Evolutionary conservation across 2,329 filamentous ascomycete genomes (phyloP), one percentile per base, ranked within the genome.

Genomic region (Talaromyces islandicus): DNA sequence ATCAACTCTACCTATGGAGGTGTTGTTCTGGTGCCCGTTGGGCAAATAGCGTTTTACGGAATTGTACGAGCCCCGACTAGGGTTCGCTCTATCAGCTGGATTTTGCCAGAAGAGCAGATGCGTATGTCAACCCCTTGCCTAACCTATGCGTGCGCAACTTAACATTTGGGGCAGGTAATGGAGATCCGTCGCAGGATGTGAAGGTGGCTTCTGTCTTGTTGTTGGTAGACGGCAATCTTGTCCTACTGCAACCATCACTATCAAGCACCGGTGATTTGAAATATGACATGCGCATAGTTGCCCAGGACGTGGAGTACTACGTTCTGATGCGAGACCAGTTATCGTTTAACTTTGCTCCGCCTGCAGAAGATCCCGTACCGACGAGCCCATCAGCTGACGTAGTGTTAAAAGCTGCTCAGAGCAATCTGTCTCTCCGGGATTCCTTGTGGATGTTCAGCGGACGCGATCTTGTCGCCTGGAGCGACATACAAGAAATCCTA

Each of bases 281-380:
- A 77, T 99, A 99, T 70, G 93, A 97, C 70, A 99, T 99, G 94
- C 89, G 92, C 10, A 89, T 97, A 61, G 89, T 99, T 70, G 92
- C 92, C 12, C 91, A 97, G 68, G 95, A 96, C 68, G 92, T 97
- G 46, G 94, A 99, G 73, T 97, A 94, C 69, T 97, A 96, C 72
- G 88, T 88, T 58, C 86, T 94, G 67, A 95, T 95, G 86, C 87
- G 92, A 64, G 94, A 99, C 70, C 90, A 95, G 68, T 86, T 77
- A 21, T 77, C 73, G 10, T 79, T 76, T 67, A 78, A 76, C 63
- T 78, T 82, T 63, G 74, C 77, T 12, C 75, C 75, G 29, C 75
- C 76, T 21, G 65, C 73, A n/a, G 80, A 82, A 60, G 79, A 80
- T 51, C 72, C 75, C 9, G 67, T 78, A 32, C 80, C 81, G 14